Evolutionary conservation across 1,284 basidiomycete genomes (phyloP), one percentile per base, ranked within the genome.

Genomic region (Phylloboletellus chloephorus): DNA sequence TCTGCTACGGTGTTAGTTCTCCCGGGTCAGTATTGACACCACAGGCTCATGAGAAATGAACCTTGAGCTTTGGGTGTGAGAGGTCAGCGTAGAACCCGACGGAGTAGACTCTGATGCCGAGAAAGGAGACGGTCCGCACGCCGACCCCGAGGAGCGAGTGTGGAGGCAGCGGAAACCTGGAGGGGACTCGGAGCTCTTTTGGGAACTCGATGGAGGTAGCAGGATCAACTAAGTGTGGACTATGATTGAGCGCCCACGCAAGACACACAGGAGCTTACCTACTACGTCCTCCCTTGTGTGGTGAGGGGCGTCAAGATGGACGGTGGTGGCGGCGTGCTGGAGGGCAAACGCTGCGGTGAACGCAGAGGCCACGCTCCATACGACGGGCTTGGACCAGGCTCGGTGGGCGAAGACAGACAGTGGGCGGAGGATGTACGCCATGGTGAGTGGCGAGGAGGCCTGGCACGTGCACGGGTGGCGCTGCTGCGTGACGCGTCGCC

Each of bases 51-150:
- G 29, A 34, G 34, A 35, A 15, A 71, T 59, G 21, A 36, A 74
- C 84, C 43, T 73, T 73, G 47, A 88, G 66, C 40, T 71, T 73
- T 2, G 79, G 74, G 49, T 77, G 75, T 17, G 68, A 56, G 38
- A 89, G 65, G 60, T 90, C 88, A 11, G 86, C 85, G 61, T 94
- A 94, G 58, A 93, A 86, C 1, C 74, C 90, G 30, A 88, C 78
- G 4, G 88, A 86, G 61, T 94, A 94, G 8, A 93, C 91, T 49
- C 83, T 76, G 44, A 94, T 74, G 5, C 77, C 71, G 31, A 94
- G 66, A 64, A 94, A 90, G 9, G 87, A 86, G 31, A 94, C 90
- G 0, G 82, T 88, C 31, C 91, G 72, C 22, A 91, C 87, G 31
- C 90, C 90, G 2, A 88, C 67, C 1, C 91, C 90, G 9, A 93